Evolutionary conservation across 2,329 filamentous ascomycete genomes (phyloP).

Genomic region (Thyridium curvatum): DNA sequence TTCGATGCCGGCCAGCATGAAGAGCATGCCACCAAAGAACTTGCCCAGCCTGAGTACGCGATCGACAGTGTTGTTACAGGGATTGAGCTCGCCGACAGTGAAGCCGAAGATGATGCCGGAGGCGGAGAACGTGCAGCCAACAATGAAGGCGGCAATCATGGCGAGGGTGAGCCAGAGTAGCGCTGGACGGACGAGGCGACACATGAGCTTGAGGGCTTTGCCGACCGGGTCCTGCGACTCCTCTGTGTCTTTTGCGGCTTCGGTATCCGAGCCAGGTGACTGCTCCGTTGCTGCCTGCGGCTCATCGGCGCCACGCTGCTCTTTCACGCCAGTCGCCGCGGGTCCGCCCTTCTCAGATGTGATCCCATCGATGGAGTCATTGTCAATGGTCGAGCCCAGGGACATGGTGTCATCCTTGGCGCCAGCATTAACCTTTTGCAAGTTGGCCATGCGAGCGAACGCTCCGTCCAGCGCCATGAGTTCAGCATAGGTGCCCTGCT

Average conservation of each 20-base stretch:
- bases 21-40: slow-evolving; percentile 53
- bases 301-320: no score
- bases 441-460: slow-evolving; percentile 39
- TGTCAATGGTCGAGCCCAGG: no score
- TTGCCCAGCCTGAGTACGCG: slow-evolving; percentile 41
- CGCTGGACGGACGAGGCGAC: slow-evolving; percentile 24
- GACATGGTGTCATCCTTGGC: no score
- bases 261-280: no score
- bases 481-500: slow-evolving; percentile 51
- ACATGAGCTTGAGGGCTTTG: slow-evolving; percentile 1
- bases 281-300: no score
- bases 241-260: no score
- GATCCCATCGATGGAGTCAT: no score
- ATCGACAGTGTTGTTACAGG: slow-evolving; percentile 38
- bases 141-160: slow-evolving; percentile 42
- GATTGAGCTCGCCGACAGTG: slow-evolving; percentile 49
- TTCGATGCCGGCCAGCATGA: slow-evolving; percentile 53
- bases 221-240: no score
- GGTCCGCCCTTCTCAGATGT: no score
- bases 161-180: slow-evolving; percentile 33
- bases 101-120: slow-evolving; percentile 55
- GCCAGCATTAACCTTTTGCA: slow-evolving; percentile 9
- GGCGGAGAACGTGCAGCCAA: slow-evolving; percentile 51
- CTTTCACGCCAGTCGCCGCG: no score
- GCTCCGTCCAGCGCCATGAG: slow-evolving; percentile 37